Evolutionary conservation across 2,329 filamentous ascomycete genomes (phyloP).

Genomic region (Alternaria tenuissima): DNA sequence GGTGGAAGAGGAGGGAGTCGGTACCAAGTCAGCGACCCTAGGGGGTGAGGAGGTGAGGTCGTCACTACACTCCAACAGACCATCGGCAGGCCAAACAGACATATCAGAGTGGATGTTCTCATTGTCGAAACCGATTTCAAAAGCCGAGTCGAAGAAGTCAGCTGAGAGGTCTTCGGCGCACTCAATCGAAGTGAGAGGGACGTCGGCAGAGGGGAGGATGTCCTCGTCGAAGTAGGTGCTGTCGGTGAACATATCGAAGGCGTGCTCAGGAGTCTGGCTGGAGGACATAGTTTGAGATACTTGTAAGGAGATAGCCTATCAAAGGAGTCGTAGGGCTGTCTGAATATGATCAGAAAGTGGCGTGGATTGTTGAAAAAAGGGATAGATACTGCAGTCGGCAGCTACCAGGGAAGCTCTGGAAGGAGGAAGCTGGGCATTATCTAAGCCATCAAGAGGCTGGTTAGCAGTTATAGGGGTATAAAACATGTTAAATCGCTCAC

Average conservation of each 20-base stretch:
- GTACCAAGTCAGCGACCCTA: too few species aligned
- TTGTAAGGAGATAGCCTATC: not conserved
- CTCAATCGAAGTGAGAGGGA: not conserved
- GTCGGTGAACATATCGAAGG: slow-evolving; percentile 3
- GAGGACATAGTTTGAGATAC: not conserved
- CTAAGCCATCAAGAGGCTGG: slow-evolving; percentile 9
- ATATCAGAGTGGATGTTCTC: not conserved
- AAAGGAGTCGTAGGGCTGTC: not conserved
- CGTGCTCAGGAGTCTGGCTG: not conserved
- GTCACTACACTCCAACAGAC: not conserved
- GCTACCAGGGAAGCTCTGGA: slow-evolving; percentile 4
- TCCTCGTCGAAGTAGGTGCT: not conserved
- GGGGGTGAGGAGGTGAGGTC: not conserved
- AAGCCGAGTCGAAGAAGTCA: not conserved
- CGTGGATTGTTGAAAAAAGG: not conserved
- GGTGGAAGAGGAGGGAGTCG: too few species aligned
- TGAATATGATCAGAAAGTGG: not conserved
- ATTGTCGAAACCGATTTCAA: not conserved
- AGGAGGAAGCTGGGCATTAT: not conserved
- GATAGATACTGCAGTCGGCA: not conserved
- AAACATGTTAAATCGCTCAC: not conserved
- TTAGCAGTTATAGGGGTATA: not conserved
- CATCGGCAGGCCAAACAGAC: not conserved
- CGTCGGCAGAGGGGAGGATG: not conserved
- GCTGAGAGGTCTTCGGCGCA: not conserved